Evolutionary conservation across 202 grass and related monocot genomes (phyloP).

Genomic region (Zoysia matrella): DNA sequence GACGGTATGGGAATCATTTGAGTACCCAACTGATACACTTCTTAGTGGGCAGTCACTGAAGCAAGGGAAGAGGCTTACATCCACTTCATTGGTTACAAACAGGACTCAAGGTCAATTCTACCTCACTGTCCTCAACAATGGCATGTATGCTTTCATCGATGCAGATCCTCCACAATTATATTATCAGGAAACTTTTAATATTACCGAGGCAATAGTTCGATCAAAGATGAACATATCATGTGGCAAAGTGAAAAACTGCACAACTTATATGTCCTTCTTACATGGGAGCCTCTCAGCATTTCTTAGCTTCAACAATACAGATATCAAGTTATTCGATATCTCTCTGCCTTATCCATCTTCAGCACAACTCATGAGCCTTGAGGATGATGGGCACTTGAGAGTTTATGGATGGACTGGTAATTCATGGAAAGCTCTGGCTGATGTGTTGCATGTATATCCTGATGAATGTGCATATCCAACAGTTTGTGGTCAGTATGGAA

Average conservation of each 20-base stretch:
- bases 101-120: constrained; percentile 76
- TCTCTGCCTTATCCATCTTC: constrained; percentile 50
- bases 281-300: constrained; percentile 63
- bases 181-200: constrained; percentile 61
- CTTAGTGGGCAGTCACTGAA: constrained; percentile 71
- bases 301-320: constrained; percentile 39
- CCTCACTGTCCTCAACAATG: constrained; percentile 59
- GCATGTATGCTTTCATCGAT: constrained; percentile 64
- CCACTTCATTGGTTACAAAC: constrained; percentile 46
- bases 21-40: constrained; percentile 64
- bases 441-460: constrained; percentile 57
- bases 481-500: constrained; percentile 71
- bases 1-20: constrained; percentile 81
- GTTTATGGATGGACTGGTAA: constrained; percentile 59
- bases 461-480: constrained; percentile 75
- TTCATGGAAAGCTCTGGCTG: constrained; percentile 46
- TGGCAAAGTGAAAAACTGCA: constrained; percentile 45
- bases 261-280: constrained; percentile 56
- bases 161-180: constrained; percentile 59
- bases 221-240: constrained; percentile 46
- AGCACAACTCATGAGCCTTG: constrained; percentile 72
- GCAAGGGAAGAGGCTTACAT: constrained; percentile 61
- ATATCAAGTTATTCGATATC: constrained; percentile 48
- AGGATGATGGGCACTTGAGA: constrained; percentile 72
- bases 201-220: constrained; percentile 29